Base-by-base conservation (phyloP, 345 rosid genomes). In the Eucalyptus sideroxylon region DNA sequence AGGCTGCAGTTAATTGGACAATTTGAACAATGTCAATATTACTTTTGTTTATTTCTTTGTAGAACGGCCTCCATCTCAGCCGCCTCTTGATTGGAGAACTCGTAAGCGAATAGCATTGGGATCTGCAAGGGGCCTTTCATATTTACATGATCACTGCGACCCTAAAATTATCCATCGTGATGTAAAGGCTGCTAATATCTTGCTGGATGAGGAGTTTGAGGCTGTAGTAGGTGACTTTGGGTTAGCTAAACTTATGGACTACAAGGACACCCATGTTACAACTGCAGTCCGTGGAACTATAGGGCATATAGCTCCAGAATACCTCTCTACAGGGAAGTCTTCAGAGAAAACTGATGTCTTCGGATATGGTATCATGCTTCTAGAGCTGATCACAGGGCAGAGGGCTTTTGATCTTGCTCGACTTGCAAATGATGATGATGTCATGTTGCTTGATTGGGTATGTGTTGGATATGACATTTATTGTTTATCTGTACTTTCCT, bases 181-280 rank as follows among this genome's bases (percentile, higher is more conserved):
- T 88, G 99, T 98, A 60, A 98, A 98, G 93, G 99, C 99, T 87
- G 99, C 99, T 40, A 98, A 98, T 91, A 98, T 98, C 80, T 93
- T 98, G 90, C 91, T 98, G 90, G 99, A 98, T 62, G 99, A 98
- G 90, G 99, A 98, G 88, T 98, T 98, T 60, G 98, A 98, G 94
- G 99, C 99, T 8, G 99, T 98, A 42, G 99, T 98, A 69, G 99
- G 99, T 87, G 99, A 98, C 92, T 98, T 98, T 88, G 99, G 99
- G 88, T 89, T 98, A 86, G 99, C 99, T 1, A 98, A 96, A 92
- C 96, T 98, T 88, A 98, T 98, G 99, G 99, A 98, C 93, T 98
- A 98, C 93, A 98, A 98, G 94, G 99, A 98, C 85, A 98, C 99
- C 40, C 99, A 98, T 90, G 99, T 97, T 45, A 98, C 99, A 30